Evolutionary conservation across 2,329 filamentous ascomycete species (phyloP).

Genomic region (Alternaria sp.): DNA sequence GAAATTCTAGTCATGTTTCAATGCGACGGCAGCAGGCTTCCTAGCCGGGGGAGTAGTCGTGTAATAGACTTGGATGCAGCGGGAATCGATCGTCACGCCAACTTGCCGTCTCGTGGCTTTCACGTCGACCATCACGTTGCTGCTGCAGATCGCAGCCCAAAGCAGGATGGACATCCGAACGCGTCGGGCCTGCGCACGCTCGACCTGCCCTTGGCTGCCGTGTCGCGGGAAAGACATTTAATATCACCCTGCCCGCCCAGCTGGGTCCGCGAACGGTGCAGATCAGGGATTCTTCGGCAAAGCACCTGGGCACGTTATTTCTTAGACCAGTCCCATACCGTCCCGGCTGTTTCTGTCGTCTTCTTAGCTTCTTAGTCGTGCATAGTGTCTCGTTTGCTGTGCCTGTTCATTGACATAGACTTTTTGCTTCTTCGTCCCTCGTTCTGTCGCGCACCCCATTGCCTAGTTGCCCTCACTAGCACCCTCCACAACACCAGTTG

Average conservation of each 20-base stretch:
- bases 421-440: slow-evolving; percentile 17
- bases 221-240: slow-evolving; percentile 15
- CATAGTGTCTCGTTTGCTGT: slow-evolving; percentile 4
- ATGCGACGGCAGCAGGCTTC: slow-evolving; percentile 2
- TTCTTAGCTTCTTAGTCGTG: slow-evolving; percentile 1
- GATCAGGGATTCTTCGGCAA: slow-evolving; percentile 22
- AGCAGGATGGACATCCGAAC: slow-evolving; percentile 2
- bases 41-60: not conserved
- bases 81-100: slow-evolving; percentile 18
- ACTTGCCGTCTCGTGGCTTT: slow-evolving; percentile 14
- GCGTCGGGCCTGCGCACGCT: slow-evolving; percentile 4
- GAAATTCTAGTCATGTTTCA: slow-evolving; percentile 1
- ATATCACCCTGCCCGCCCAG: slow-evolving; percentile 11
- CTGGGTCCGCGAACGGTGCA: slow-evolving; percentile 15
- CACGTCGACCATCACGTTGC: slow-evolving; percentile 1
- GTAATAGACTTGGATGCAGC: slow-evolving; percentile 1
- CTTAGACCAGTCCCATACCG: slow-evolving; percentile 12
- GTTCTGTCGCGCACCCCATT: slow-evolving; percentile 4
- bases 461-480: slow-evolving; percentile 5
- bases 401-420: not conserved
- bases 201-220: slow-evolving; percentile 14
- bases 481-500: not conserved
- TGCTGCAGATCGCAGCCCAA: slow-evolving; percentile 12
- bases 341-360: slow-evolving; percentile 1
- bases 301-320: slow-evolving; percentile 16